Evolutionary conservation across 495 filamentous ascomycete genomes (phyloP), one percentile per base, ranked within the genome.

Genomic region (Hypomontagnella monticulosa): DNA sequence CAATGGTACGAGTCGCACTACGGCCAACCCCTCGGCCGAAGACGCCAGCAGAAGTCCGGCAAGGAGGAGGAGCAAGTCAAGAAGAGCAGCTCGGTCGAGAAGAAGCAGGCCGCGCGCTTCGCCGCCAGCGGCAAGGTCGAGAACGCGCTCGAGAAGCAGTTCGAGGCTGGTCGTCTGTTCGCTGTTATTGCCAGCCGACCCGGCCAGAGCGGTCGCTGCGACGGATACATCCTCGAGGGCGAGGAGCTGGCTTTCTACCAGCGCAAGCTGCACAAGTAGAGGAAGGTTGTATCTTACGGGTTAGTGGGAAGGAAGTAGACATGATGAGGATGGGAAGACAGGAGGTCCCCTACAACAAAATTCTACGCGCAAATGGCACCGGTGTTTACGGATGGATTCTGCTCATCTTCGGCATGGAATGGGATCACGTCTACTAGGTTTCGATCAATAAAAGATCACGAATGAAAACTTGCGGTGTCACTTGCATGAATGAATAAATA

Each of bases 1-100:
- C 96, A 98, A 85, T 99, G 95, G 95, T 99, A 96, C 80, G 95
- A 99, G 88, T 92, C 95, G 62, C 96, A 99, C 89, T 99, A 99
- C 84, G 95, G 95, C 75, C 85, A 90, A 80, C 69, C 82, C 68
- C 79, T 99, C 59, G 95, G 95, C 73, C 89, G 95, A 72, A 87
- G 91, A 78, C 91, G 93, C 83, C 94, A 97, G 85, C 83, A 87
- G 76, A 92, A 93, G 84, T 79, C 79, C 66, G 77, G 77, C 57
- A 80, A 83, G 73, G 84, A 85, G 64, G 76, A 77, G 63, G 89
- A 91, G 78, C 89, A 88, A 76, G 74, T 73, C 70, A 93, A 95
- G 90, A 93, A 93, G 90, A 91, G 87, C 84, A 93, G 93, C 84
- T 83, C 86, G 67, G 92, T 98, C 54, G 86, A 93, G 89, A 90